phyloP scores from a whole-genome alignment of 2,329 filamentous ascomycete genomes.

The Botrytis elliptica region DNA sequence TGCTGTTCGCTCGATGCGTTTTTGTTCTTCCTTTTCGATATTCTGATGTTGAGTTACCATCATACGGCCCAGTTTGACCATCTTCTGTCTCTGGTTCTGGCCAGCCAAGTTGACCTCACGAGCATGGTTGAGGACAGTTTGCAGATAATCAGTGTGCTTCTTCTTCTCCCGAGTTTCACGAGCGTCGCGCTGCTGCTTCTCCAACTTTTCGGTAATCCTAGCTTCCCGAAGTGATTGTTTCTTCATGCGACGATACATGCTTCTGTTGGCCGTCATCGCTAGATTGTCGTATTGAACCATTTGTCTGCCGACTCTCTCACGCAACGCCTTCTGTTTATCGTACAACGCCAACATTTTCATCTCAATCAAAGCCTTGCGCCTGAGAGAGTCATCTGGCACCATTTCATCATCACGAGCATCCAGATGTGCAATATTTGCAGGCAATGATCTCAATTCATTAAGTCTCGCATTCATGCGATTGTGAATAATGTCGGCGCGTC shows the following conservation, averaged over 20 bases:
- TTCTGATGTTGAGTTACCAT: conserved; percentile 90
- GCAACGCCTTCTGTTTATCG: conserved; percentile 80
- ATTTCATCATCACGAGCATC: conserved; percentile 70
- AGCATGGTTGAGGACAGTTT: conserved; percentile 79
- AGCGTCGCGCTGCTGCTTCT: conserved; percentile 97
- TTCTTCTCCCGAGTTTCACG: conserved; percentile 96
- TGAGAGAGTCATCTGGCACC: conserved; percentile 76
- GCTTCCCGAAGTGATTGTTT: conserved; percentile 95
- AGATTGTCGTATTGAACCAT: conserved; percentile 96
- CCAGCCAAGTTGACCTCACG: conserved; percentile 72
- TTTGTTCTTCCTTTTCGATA: conserved; percentile 99
- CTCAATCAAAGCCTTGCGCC: conserved; percentile 89
- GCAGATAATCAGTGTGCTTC: conserved; percentile 90
- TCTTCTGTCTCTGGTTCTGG: conserved; percentile 66
- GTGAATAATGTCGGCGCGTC: conserved; percentile 84
- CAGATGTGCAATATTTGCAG: conserved; percentile 84
- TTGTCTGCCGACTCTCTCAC: conserved; percentile 82
- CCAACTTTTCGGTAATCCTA: conserved; percentile 95
- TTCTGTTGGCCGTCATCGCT: conserved; percentile 93
- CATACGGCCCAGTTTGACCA: conserved; percentile 81
- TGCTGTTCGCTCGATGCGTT: conserved; percentile 92
- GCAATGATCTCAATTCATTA: conserved; percentile 76
- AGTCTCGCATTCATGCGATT: conserved; percentile 87
- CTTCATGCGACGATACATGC: conserved; percentile 89
- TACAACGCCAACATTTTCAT: conserved; percentile 89